Evolutionary conservation across 805 yeast genomes (phyloP).

Genomic region (Pichia rugopelliculosa): DNA sequence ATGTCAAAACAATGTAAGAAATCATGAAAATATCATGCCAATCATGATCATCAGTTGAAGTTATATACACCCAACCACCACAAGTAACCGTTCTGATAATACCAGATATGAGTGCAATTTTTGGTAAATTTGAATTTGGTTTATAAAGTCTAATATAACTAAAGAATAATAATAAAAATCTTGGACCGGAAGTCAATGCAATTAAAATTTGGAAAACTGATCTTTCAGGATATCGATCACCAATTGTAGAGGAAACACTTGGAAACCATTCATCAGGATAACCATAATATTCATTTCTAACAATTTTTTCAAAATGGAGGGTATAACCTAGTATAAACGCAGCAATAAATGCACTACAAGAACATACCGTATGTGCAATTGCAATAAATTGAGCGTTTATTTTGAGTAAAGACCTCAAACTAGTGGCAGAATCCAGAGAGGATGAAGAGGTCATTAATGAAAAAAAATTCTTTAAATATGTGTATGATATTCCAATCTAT

Average conservation of each 20-base stretch:
- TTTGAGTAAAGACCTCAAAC: constrained; percentile 12
- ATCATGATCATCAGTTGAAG: constrained; percentile 95
- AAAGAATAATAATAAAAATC: constrained; percentile 58
- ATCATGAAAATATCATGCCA: constrained; percentile 96
- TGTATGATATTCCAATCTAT: too few species aligned
- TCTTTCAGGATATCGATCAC: constrained; percentile 94
- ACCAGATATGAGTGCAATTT: constrained; percentile 53
- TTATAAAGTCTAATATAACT: constrained; percentile 42
- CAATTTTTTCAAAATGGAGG: constrained; percentile 83
- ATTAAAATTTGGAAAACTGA: constrained; percentile 86
- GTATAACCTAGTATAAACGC: constrained; percentile 70
- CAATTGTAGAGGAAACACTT: constrained; percentile 93
- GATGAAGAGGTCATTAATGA: not conserved
- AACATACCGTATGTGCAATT: constrained; percentile 63
- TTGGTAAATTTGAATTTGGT: constrained; percentile 30
- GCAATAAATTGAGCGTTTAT: constrained; percentile 65
- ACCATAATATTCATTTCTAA: constrained; percentile 75
- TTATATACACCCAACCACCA: constrained; percentile 98
- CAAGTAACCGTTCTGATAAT: constrained; percentile 85
- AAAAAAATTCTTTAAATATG: not conserved
- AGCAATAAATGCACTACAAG: constrained; percentile 63
- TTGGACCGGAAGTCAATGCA: constrained; percentile 89
- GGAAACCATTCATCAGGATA: constrained; percentile 99
- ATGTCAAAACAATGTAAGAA: constrained; percentile 73
- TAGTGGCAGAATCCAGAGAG: not conserved